Evolutionary conservation across 1,284 basidiomycete species (phyloP).

Genomic region (Ganoderma lingzhi): DNA sequence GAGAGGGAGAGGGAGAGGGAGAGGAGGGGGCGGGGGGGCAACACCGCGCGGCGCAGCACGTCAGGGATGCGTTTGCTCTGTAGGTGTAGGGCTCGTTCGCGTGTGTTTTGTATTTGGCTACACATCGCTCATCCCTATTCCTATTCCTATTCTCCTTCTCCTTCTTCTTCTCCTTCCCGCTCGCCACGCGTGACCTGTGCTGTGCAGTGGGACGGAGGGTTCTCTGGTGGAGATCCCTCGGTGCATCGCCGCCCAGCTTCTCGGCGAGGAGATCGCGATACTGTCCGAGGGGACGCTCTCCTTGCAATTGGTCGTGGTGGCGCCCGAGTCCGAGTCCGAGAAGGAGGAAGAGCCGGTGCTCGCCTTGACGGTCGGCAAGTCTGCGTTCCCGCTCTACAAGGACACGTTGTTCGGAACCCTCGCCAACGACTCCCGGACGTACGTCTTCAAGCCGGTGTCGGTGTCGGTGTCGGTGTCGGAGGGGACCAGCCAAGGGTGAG

Average conservation of each 20-base stretch:
- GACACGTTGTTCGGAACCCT: constrained; percentile 40
- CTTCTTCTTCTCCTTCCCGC: too few relatives aligned
- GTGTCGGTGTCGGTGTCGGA: constrained; percentile 37
- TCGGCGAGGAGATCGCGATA: constrained; percentile 21
- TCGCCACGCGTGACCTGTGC: neutral
- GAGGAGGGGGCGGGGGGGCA: too few relatives aligned
- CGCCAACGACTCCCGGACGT: constrained; percentile 35
- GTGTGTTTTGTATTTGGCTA: neutral
- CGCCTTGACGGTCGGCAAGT: constrained; percentile 36
- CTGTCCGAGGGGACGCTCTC: constrained; percentile 23
- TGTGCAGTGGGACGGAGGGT: constrained; percentile 2
- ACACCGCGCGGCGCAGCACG: constrained; percentile 9
- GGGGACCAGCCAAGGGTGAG: constrained; percentile 34
- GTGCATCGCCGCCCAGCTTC: constrained; percentile 20
- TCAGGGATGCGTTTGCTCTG: constrained; percentile 22
- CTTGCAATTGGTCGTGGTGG: constrained; percentile 7
- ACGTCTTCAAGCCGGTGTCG: constrained; percentile 41
- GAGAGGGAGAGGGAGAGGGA: constrained; percentile 5
- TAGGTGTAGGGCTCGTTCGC: constrained; percentile 29
- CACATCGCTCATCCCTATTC: neutral
- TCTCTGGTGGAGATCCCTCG: constrained; percentile 24
- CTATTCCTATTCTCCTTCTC: too few relatives aligned
- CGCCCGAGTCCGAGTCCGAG: neutral
- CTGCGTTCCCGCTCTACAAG: constrained; percentile 38
- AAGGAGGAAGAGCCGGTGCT: constrained; percentile 22